Evolutionary conservation across 2,329 filamentous ascomycete species (phyloP), one percentile per base, ranked within the genome.

Genomic region (Pseudocercospora ulei): DNA sequence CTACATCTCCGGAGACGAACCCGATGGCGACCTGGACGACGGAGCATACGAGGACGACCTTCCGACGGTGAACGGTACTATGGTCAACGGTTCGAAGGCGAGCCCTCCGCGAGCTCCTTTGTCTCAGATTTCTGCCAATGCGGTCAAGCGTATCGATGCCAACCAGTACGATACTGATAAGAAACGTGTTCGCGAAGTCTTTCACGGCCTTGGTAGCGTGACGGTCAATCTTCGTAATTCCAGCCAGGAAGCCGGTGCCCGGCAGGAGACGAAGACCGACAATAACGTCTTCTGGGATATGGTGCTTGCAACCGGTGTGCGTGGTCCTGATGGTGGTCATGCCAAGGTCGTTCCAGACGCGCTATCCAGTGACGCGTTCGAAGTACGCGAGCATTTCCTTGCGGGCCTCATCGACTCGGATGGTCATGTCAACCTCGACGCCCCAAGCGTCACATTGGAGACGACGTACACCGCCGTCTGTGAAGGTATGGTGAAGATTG

Each of bases 251-350:
- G 11, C 28, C 5, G 28, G 18, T 7, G 11, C 28, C 18, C 28
- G 12, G 7, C 4, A 31, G 16, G 11, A 9, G 12, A 6, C 18
- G n/a, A 31, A 31, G 12, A 31, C 28, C 16, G 28, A 16, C 9
- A n/a, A n/a, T n/a, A 31, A 31, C 12, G 16, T 31, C 28, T 31
- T 31, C 12, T 31, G 28, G 28, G 16, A 31, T 14, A 31, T 31
- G 28, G 28, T 31, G 7, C 8, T 31, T 9, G 11, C n/a, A 9
- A 12, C 28, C 11, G 28, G 28, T 13, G 28, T 31, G 16, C 28
- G 28, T 14, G 28, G 28, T 7, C n/a, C 28, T 6, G n/a, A n/a
- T 31, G 28, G 6, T 16, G 28, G 18, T 16, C 11, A 31, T 6
- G 11, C 11, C 28, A 31, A 31, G 28, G 16, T 31, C 16, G 28